These are phyloP conservation scores for Colletotrichum filicis DNA, from an alignment of 2,329 filamentous ascomycete species.

Conservation along the genomic window DNA sequence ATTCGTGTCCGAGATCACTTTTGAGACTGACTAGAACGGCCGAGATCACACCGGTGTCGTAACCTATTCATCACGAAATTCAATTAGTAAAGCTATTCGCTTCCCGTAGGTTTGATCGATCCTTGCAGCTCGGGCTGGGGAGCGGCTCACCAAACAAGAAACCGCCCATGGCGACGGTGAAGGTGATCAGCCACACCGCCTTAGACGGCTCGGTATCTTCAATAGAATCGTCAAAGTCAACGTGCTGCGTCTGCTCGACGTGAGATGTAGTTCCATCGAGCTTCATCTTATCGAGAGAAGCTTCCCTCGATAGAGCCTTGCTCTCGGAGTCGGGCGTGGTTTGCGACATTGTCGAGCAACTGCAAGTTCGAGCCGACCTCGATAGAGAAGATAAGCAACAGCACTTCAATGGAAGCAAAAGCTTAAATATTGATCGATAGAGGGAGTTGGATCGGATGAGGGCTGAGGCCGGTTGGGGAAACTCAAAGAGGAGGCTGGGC, in stretches of 20 bases:
- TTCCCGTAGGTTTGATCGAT: no score
- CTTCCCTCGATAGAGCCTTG: slow-evolving; percentile 7
- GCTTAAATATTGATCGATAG: not conserved
- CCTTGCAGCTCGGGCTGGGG: not conserved
- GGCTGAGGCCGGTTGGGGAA: not conserved
- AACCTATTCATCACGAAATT: slow-evolving; percentile 42
- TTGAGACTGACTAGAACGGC: slow-evolving; percentile 56
- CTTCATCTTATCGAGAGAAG: slow-evolving; percentile 12
- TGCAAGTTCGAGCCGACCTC: not conserved
- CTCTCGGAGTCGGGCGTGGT: slow-evolving; percentile 3
- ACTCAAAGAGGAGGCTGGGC: not conserved
- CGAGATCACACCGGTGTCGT: slow-evolving; percentile 61
- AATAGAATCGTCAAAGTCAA: slow-evolving; percentile 40
- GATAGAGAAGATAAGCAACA: not conserved
- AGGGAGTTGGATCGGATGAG: not conserved
- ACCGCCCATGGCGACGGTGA: slow-evolving; percentile 42
- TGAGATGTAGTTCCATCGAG: slow-evolving; percentile 1
- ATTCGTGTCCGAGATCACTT: slow-evolving; percentile 51
- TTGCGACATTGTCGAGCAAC: slow-evolving; percentile 8
- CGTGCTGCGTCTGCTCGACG: slow-evolving; percentile 31
- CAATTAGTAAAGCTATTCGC: no score
- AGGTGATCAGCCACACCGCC: slow-evolving; percentile 42
- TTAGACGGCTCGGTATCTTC: slow-evolving; percentile 40
- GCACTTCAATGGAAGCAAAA: not conserved
- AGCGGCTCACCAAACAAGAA: slow-evolving; percentile 40